phyloP scores from a whole-genome alignment of 2,329 filamentous ascomycete species.

The Pyrenophora teres region DNA sequence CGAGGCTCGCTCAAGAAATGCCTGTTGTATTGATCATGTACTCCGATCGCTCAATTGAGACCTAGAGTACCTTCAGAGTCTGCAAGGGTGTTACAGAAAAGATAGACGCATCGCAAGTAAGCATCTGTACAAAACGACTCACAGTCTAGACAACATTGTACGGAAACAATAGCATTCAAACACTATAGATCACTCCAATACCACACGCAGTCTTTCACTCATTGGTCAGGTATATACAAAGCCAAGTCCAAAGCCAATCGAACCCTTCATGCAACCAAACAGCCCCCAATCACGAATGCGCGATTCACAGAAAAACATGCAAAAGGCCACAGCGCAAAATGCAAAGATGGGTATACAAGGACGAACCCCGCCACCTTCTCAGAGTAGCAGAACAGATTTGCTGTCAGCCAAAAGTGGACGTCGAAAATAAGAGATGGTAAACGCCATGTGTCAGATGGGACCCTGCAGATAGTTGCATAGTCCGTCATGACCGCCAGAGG shows the following conservation, averaged over 20 bases:
- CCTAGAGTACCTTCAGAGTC: too few species aligned
- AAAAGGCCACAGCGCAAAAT: conserved; percentile 20
- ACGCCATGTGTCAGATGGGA: background rate
- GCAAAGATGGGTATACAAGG: conserved; percentile 44
- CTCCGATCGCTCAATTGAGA: too few species aligned
- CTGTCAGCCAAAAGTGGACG: conserved; percentile 3
- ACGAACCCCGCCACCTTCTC: conserved; percentile 27
- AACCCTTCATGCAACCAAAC: conserved; percentile 1
- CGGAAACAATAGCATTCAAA: conserved; percentile 4
- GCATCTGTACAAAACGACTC: background rate
- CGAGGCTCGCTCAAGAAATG: too few species aligned
- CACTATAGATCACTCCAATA: conserved; percentile 5
- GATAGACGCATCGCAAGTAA: background rate
- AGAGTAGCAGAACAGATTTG: conserved; percentile 18
- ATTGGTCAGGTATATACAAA: conserved; percentile 27
- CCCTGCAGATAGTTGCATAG: background rate
- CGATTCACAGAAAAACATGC: background rate
- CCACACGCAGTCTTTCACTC: background rate
- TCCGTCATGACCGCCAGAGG: background rate
- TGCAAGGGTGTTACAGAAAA: too few species aligned
- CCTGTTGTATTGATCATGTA: too few species aligned
- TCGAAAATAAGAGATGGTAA: background rate
- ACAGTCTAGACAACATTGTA: background rate
- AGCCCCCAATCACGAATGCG: conserved; percentile 1
- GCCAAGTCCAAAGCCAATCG: background rate